phyloP scores from a whole-genome alignment of 1,284 basidiomycete species.

The Ceratobasidium sp. region DNA sequence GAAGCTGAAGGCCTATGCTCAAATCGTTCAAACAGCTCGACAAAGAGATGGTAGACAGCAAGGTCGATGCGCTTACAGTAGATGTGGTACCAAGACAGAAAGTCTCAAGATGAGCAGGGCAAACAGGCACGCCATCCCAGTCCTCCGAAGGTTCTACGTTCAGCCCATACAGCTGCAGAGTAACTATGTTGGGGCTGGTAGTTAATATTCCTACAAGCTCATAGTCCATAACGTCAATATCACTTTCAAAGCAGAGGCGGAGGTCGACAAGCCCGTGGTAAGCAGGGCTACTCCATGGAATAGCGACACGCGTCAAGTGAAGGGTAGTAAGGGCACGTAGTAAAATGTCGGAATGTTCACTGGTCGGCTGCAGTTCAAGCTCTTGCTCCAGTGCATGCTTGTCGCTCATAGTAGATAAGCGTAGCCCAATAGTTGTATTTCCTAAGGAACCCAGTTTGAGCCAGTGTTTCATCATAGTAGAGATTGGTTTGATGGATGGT shows the following conservation, averaged over 20 bases:
- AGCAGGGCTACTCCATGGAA: constrained; percentile 10
- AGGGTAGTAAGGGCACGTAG: neutral
- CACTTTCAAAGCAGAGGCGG: neutral
- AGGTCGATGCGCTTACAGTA: too few relatives aligned
- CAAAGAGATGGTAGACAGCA: neutral
- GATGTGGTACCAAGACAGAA: neutral
- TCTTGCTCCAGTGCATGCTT: too few relatives aligned
- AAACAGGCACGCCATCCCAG: too few relatives aligned
- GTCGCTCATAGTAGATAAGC: too few relatives aligned
- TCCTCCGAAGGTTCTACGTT: too few relatives aligned
- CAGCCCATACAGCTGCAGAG: neutral
- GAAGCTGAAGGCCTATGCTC: neutral
- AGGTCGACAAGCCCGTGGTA: constrained; percentile 30
- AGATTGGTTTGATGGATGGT: too few relatives aligned
- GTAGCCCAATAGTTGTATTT: too few relatives aligned
- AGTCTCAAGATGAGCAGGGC: too few relatives aligned
- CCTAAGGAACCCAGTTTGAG: too few relatives aligned
- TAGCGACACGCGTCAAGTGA: neutral
- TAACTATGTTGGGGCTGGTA: constrained; percentile 9
- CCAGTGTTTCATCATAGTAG: too few relatives aligned
- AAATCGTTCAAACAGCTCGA: neutral
- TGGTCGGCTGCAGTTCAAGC: too few relatives aligned
- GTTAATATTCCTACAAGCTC: neutral
- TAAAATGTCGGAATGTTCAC: neutral
- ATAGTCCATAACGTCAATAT: neutral